Percentiles rank a stretch among this genome's conserved stretches.
Evolutionary conservation across 2,329 filamentous ascomycete species (phyloP).

Genomic region (Neofusicoccum ribis): DNA sequence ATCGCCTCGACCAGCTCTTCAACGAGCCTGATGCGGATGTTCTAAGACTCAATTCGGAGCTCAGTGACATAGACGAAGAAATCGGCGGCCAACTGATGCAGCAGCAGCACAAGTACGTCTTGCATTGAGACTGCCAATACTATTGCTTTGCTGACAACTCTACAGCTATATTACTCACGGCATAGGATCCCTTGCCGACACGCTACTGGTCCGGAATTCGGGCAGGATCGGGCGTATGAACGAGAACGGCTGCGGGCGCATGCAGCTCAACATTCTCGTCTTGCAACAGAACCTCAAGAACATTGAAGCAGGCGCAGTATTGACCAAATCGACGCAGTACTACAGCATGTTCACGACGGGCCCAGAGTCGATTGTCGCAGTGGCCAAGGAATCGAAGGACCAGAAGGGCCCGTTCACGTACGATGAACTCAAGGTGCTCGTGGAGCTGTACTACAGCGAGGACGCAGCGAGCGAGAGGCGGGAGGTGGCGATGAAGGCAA

Average conservation of each 20-base stretch:
- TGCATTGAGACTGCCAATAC: not conserved
- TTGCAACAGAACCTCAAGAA: slow-evolving; percentile 97
- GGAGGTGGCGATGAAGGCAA: slow-evolving; percentile 66
- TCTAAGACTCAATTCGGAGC: slow-evolving; percentile 76
- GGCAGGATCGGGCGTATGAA: slow-evolving; percentile 54
- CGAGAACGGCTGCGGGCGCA: slow-evolving; percentile 74
- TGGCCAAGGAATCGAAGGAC: slow-evolving; percentile 53
- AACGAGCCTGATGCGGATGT: slow-evolving; percentile 78
- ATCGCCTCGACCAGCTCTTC: slow-evolving; percentile 67
- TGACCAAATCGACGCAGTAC: slow-evolving; percentile 65
- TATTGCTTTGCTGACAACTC: not conserved
- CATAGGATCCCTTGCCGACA: slow-evolving; percentile 23
- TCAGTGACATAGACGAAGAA: slow-evolving; percentile 86
- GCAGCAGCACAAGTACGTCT: slow-evolving; percentile 52
- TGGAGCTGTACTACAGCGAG: slow-evolving; percentile 43
- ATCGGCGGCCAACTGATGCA: slow-evolving; percentile 70
- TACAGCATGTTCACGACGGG: slow-evolving; percentile 68
- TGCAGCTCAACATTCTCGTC: slow-evolving; percentile 92
- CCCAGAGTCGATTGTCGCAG: slow-evolving; percentile 63
- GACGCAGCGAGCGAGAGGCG: slow-evolving; percentile 65
- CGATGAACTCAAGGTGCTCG: slow-evolving; percentile 42
- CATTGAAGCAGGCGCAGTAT: slow-evolving; percentile 69
- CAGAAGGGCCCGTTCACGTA: slow-evolving; percentile 36
- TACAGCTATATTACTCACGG: slow-evolving; percentile 41
- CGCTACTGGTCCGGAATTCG: slow-evolving; percentile 26